Percentiles rank a stretch among this genome's conserved stretches.
Evolutionary conservation across 2,329 filamentous ascomycete genomes (phyloP).

Genomic region (Diaporthe amygdali): DNA sequence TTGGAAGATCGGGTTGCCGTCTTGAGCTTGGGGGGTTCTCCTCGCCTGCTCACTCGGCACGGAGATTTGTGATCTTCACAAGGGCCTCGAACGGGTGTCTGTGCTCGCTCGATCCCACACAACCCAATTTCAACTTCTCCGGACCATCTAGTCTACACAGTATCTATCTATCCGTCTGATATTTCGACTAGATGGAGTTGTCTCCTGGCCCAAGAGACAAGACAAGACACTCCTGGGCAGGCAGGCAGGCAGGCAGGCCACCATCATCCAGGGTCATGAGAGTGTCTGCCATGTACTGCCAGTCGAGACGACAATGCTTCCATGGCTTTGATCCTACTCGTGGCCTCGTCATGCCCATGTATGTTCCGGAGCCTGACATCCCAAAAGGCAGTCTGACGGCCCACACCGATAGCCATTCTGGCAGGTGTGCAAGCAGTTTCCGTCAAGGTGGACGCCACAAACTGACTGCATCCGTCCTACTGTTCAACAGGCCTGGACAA

Average conservation of each 20-base stretch:
- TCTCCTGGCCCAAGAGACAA: neutral
- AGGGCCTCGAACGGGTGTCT: conserved; percentile 6
- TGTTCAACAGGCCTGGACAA: neutral
- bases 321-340: neutral
- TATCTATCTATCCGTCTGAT: neutral
- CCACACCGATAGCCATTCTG: neutral
- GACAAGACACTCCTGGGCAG: neutral
- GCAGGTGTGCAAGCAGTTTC: neutral
- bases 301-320: neutral
- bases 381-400: neutral
- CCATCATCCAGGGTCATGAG: neutral
- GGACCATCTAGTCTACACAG: neutral
- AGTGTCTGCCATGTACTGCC: neutral
- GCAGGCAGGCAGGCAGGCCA: no score
- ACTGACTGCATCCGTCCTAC: conserved; percentile 5
- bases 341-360: neutral
- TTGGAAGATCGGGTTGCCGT: neutral
- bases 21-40: neutral
- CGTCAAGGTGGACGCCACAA: neutral
- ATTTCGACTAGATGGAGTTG: neutral
- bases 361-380: neutral
- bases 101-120: neutral
- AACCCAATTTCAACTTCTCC: neutral
- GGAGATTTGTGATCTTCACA: conserved; percentile 18
- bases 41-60: neutral